Evolutionary conservation across 2,329 filamentous ascomycete genomes (phyloP).

Genomic region (Aureobasidium melanogenum): DNA sequence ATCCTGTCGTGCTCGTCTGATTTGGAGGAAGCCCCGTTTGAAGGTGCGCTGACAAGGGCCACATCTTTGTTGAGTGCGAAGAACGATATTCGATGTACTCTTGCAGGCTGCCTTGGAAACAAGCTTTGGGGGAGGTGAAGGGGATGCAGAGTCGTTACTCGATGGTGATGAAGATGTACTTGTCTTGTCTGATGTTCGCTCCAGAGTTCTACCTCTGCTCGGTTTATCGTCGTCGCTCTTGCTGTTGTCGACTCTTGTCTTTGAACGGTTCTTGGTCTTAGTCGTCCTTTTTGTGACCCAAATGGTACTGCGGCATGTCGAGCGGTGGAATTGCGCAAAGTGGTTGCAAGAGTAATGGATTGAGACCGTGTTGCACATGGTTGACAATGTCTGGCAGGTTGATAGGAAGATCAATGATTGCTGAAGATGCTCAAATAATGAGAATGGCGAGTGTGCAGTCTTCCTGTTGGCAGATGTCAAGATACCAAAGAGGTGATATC

Average conservation of each 20-base stretch:
- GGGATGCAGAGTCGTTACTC: background rate
- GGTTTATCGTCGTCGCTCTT: background rate
- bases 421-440: background rate
- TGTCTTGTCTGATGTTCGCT: background rate
- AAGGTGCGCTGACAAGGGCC: background rate
- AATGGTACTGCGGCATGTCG: background rate
- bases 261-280: background rate
- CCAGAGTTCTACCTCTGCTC: background rate
- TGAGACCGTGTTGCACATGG: slow-evolving; percentile 2
- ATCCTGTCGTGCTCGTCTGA: background rate
- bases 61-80: background rate
- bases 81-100: background rate
- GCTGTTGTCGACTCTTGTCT: background rate
- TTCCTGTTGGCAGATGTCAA: background rate
- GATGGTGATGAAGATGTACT: background rate
- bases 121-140: background rate
- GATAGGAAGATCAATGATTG: background rate
- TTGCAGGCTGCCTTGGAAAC: background rate
- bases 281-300: background rate
- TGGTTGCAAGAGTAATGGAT: slow-evolving; percentile 5
- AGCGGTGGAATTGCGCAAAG: background rate
- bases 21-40: background rate
- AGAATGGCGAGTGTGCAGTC: background rate
- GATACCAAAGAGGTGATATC: no score
- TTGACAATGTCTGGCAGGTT: background rate